Evolutionary conservation across 164 flowering plant species (phyloP).

Genomic region (Vitis cinerea): DNA sequence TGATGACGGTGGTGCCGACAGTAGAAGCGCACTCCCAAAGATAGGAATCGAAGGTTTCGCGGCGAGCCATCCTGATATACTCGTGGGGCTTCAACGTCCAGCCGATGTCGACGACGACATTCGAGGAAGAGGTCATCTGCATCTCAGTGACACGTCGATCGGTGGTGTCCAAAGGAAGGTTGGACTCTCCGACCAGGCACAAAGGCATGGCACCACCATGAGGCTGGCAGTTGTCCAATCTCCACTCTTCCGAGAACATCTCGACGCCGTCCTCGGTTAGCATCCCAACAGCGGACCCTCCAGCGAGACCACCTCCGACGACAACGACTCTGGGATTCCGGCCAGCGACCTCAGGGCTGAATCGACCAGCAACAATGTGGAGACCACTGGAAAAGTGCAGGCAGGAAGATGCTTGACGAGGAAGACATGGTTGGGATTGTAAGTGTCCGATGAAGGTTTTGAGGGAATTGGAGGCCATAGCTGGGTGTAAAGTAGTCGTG

Average conservation of each 20-base stretch:
- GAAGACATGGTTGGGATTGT: not conserved
- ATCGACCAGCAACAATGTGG: conserved; percentile 34
- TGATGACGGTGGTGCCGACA: conserved; percentile 65
- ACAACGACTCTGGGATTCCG: conserved; percentile 88
- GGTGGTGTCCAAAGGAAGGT: conserved; percentile 85
- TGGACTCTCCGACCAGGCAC: conserved; percentile 96
- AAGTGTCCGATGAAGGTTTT: conserved; percentile 41
- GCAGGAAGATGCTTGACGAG: not conserved
- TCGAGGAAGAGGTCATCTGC: conserved; percentile 65
- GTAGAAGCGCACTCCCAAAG: conserved; percentile 67
- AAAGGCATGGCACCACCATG: conserved; percentile 97
- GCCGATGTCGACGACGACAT: no score
- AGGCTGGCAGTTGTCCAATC: conserved; percentile 95
- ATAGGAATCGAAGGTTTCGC: conserved; percentile 84
- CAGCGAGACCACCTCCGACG: conserved; percentile 92
- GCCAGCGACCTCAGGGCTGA: conserved; percentile 67
- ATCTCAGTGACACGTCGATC: conserved; percentile 89
- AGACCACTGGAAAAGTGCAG: conserved; percentile 15
- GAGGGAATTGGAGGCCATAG: conserved; percentile 66
- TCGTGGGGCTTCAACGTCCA: conserved; percentile 22
- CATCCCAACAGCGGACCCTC: conserved; percentile 85
- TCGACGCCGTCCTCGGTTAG: conserved; percentile 88
- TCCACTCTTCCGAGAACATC: conserved; percentile 24
- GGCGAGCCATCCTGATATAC: conserved; percentile 94
- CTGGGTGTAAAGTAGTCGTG: not conserved